Conservation (phyloP, 495 filamentous ascomycete species). For the Ascodesmis nigricans region DNA sequence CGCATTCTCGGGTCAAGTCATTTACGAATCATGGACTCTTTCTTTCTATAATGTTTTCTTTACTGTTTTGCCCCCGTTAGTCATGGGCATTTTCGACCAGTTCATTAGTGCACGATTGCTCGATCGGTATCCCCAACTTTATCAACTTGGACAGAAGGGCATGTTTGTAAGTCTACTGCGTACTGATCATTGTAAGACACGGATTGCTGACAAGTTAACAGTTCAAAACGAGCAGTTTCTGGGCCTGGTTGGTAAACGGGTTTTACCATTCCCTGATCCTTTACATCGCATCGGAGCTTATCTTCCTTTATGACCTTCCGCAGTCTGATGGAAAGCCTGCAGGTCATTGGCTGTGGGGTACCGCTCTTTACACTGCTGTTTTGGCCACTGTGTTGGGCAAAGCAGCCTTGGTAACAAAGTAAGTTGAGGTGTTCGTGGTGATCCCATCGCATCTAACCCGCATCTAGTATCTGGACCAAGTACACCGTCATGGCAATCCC, state of each 20-base stretch:
- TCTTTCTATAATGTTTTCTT: conserved; percentile 99
- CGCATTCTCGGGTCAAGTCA: conserved; percentile 89
- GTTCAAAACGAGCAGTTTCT: conserved; percentile 80
- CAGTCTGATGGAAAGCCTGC: conserved; percentile 52
- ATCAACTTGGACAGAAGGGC: conserved; percentile 78
- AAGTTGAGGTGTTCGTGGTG: neutral
- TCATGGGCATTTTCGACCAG: conserved; percentile 92
- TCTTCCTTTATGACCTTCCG: conserved; percentile 58
- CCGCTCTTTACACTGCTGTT: conserved; percentile 71
- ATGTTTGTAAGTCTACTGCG: conserved; percentile 30
- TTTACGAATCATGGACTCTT: conserved; percentile 97
- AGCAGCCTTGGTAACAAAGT: conserved; percentile 75
- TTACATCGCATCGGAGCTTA: conserved; percentile 61
- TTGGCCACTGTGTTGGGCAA: conserved; percentile 87
- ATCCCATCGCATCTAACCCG: neutral
- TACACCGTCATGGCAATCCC: conserved; percentile 92
- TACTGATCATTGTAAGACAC: neutral
- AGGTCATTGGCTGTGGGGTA: conserved; percentile 97
- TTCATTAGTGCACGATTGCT: conserved; percentile 92
- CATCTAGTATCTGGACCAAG: conserved; percentile 71
- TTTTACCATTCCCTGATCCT: conserved; percentile 90
- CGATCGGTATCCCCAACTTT: conserved; percentile 92
- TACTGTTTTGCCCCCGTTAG: conserved; percentile 81
- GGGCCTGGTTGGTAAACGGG: conserved; percentile 76
- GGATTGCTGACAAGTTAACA: conserved; percentile 7